These are phyloP conservation scores for Taphrina betulina DNA, from an alignment of 1,139 yeast species.

Conservation along the genomic window DNA sequence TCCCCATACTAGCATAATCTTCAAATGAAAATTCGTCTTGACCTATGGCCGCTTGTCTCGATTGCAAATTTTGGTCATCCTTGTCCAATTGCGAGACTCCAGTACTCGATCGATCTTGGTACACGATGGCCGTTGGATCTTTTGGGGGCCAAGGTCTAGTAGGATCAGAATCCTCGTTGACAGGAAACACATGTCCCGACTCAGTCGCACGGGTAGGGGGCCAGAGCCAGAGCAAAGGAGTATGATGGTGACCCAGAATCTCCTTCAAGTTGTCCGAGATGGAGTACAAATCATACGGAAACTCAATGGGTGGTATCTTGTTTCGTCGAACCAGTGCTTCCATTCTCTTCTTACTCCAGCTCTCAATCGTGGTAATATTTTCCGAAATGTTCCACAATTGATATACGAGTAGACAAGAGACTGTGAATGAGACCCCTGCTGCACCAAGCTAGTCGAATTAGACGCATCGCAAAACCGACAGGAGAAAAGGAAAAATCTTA, in stretches of 20 bases:
- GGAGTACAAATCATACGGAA: conserved; percentile 70
- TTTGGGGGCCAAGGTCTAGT: conserved; percentile 16
- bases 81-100: background rate
- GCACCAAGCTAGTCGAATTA: conserved; percentile 8
- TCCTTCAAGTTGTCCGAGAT: conserved; percentile 6
- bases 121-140: background rate
- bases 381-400: conserved; percentile 49
- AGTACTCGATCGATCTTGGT: background rate
- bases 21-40: background rate
- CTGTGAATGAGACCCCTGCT: conserved; percentile 51
- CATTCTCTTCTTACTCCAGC: conserved; percentile 86
- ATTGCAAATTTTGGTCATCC: background rate
- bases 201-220: conserved; percentile 24
- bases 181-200: conserved; percentile 37
- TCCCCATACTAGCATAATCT: background rate
- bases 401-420: conserved; percentile 64
- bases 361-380: conserved; percentile 90
- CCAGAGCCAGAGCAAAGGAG: conserved; percentile 24
- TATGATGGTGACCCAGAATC: conserved; percentile 11
- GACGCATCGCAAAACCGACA: no score
- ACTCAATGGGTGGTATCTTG: conserved; percentile 45
- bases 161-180: conserved; percentile 28
- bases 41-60: background rate
- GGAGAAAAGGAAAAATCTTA: background rate
- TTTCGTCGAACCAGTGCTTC: conserved; percentile 46